Conservation (phyloP, 2,329 filamentous ascomycete species). For the Calonectria crousiana region DNA sequence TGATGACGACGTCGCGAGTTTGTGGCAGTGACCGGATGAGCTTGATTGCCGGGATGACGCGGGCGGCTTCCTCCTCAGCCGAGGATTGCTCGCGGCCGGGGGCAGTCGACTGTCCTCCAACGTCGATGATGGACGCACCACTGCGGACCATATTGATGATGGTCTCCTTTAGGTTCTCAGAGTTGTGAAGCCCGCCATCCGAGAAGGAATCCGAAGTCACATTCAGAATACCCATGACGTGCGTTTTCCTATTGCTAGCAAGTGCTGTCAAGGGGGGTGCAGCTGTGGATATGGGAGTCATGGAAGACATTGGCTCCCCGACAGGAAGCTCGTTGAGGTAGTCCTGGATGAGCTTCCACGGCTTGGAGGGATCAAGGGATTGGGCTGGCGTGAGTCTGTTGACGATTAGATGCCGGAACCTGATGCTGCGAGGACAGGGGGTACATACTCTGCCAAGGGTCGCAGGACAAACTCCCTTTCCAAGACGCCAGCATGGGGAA, state of each 20-base stretch:
- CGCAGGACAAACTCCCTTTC: conserved; percentile 95
- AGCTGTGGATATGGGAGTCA: conserved; percentile 66
- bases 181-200: conserved; percentile 79
- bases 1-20: conserved; percentile 76
- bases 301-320: conserved; percentile 65
- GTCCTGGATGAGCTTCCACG: conserved; percentile 72
- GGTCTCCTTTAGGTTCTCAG: conserved; percentile 67
- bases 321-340: conserved; percentile 70
- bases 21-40: conserved; percentile 77
- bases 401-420: conserved; percentile 2
- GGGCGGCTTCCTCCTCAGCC: conserved; percentile 78
- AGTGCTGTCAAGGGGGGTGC: conserved; percentile 69
- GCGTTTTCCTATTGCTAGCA: conserved; percentile 71
- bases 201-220: conserved; percentile 97
- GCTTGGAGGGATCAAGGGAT: conserved; percentile 63
- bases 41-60: conserved; percentile 83
- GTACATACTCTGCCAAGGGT: conserved; percentile 80
- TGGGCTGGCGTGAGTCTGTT: conserved; percentile 67
- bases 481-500: conserved; percentile 87
- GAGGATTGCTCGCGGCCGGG: conserved; percentile 79
- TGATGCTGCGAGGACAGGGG: background rate
- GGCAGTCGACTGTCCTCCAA: conserved; percentile 93
- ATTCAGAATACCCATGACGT: conserved; percentile 95
- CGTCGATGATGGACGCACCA: conserved; percentile 88
- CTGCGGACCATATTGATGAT: conserved; percentile 72